Evolutionary conservation across 2,329 filamentous ascomycete genomes (phyloP).

Genomic region (Aspergillus aculeatinus): DNA sequence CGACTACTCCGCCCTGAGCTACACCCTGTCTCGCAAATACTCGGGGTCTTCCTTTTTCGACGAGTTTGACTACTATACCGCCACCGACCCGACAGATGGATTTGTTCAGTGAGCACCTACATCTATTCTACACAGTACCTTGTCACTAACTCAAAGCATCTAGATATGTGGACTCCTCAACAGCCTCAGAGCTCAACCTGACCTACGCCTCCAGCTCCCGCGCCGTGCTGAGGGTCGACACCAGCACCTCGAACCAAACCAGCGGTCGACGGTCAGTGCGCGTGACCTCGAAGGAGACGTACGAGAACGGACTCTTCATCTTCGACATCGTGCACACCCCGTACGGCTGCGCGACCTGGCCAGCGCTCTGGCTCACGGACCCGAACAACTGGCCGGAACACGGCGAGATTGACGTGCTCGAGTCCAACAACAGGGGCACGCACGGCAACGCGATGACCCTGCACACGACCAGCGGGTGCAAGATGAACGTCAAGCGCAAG

Average conservation of each 20-base stretch:
- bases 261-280: slow-evolving; percentile 64
- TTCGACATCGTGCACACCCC: slow-evolving; percentile 66
- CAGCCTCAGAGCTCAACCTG: slow-evolving; percentile 51
- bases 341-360: slow-evolving; percentile 64
- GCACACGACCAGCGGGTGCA: slow-evolving; percentile 58
- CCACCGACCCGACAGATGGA: slow-evolving; percentile 45
- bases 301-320: slow-evolving; percentile 64
- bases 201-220: slow-evolving; percentile 57
- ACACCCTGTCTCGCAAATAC: slow-evolving; percentile 45
- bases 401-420: slow-evolving; percentile 66
- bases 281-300: slow-evolving; percentile 60
- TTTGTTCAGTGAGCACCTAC: slow-evolving; percentile 47
- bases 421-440: slow-evolving; percentile 56
- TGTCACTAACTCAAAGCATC: neutral
- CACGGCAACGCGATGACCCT: slow-evolving; percentile 61
- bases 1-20: slow-evolving; percentile 43
- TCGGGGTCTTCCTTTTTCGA: slow-evolving; percentile 45
- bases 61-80: slow-evolving; percentile 47
- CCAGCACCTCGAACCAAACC: slow-evolving; percentile 56
- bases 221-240: slow-evolving; percentile 62
- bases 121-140: neutral
- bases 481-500: slow-evolving; percentile 54
- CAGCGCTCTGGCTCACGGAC: slow-evolving; percentile 66
- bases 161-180: slow-evolving; percentile 43
- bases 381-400: slow-evolving; percentile 60